Conservation (phyloP, 176 grass and related monocot species). For the Poa annua region DNA sequence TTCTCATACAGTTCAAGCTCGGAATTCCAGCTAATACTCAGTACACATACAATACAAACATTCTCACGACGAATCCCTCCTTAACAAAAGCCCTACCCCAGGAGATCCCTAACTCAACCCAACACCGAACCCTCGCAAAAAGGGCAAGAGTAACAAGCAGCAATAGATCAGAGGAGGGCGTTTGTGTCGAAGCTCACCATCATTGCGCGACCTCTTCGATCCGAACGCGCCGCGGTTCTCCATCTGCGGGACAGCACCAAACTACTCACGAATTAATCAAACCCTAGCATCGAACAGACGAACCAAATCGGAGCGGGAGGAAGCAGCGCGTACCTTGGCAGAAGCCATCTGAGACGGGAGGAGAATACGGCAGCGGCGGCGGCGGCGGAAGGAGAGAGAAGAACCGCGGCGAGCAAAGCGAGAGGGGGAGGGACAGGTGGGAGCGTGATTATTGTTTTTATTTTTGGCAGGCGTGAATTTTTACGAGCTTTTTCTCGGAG, state of each 20-base stretch:
- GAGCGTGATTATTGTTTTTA: not conserved
- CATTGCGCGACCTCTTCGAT: slow-evolving; percentile 86
- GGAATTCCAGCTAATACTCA: not conserved
- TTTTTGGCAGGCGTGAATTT: not conserved
- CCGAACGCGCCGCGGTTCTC: slow-evolving; percentile 76
- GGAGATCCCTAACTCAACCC: not conserved
- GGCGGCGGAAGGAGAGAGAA: not conserved
- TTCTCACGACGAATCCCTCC: not conserved
- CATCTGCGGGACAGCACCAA: slow-evolving; percentile 51
- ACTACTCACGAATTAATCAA: slow-evolving; percentile 32
- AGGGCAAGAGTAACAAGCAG: not conserved
- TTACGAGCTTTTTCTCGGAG: slow-evolving; percentile 1
- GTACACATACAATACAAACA: not conserved
- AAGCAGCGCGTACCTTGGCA: slow-evolving; percentile 50
- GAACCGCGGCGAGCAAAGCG: not conserved
- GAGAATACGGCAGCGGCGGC: not conserved
- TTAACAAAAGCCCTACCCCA: not conserved
- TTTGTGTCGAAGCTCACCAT: slow-evolving; percentile 54
- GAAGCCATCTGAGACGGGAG: slow-evolving; percentile 53
- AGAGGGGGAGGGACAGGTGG: too few species aligned
- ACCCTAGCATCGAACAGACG: slow-evolving; percentile 10
- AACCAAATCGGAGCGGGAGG: not conserved
- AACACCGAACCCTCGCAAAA: slow-evolving; percentile 29
- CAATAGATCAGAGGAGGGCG: not conserved
- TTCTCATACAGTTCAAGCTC: not conserved